Evolutionary conservation across 1,284 basidiomycete genomes (phyloP), one percentile per base, ranked within the genome.

Genomic region (Inonotus hispidus): DNA sequence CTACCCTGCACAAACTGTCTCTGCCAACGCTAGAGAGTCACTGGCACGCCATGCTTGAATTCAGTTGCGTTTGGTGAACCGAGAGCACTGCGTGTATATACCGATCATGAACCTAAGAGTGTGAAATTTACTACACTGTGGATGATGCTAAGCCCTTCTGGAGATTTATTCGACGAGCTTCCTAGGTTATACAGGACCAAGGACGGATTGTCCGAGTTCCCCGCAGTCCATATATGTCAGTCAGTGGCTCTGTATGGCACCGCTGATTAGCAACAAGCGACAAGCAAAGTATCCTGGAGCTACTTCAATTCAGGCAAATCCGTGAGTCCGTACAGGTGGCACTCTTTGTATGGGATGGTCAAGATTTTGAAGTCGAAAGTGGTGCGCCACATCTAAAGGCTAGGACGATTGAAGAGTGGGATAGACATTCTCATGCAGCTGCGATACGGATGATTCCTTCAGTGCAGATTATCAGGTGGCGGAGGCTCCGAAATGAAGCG

Each of bases 11-110:
- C 83, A 85, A 66, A 72, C 74, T 21, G 82, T 87, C 1, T 68
- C 69, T 2, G 82, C 86, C 1, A 74, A 84, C 63, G 79, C 80
- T 14, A n/a, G n/a, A n/a, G n/a, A n/a, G n/a, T n/a, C n/a, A n/a
- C n/a, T 70, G 82, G 41, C 82, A 86, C 69, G 84, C 84, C 3
- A 75, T 76, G 1, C 71, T 87, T 19, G 79, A 82, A 58, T 85
- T 83, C 68, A 79, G 82, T 83, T 57, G 70, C 82, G 73, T 56
- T 21, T 16, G 49, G 46, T 53, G 35, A 37, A 16, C 7, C 29
- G 13, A 2, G 32, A 32, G 8, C 8, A 10, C 13, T 57, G 19
- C 11, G n/a, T 43, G 16, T 16, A n/a, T 38, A 3, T 23, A 35
- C 41, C 46, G 19, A 29, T 35, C 35, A 52, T n/a, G 38, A 38